A percentile compares a stretch with the other conserved stretches of the same genome.
phyloP scores from a whole-genome alignment of 139 green algal genomes.

The Haematococcus sp. region DNA sequence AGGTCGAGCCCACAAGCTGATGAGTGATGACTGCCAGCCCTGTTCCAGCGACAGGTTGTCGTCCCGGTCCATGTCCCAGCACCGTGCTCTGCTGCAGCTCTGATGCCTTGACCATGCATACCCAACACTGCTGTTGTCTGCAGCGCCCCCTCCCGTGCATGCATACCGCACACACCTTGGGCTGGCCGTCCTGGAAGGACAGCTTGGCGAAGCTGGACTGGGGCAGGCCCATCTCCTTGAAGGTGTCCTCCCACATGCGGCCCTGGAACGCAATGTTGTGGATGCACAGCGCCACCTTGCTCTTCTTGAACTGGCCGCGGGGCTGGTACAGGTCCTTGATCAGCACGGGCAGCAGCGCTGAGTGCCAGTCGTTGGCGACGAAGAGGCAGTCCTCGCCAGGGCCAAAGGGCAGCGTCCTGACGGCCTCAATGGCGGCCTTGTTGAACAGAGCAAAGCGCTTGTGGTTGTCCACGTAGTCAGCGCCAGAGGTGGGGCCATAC shows the following conservation, averaged over 20 bases:
- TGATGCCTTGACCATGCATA: too few relatives aligned
- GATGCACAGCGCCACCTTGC: conserved; percentile 82
- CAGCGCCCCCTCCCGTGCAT: too few relatives aligned
- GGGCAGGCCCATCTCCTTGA: conserved; percentile 75
- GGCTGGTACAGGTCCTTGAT: conserved; percentile 87
- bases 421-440: conserved; percentile 80
- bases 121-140: too few relatives aligned
- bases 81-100: too few relatives aligned
- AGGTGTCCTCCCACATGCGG: conserved; percentile 86
- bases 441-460: conserved; percentile 95
- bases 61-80: too few relatives aligned
- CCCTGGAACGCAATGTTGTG: conserved; percentile 99
- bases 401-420: conserved; percentile 74
- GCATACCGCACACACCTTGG: conserved; percentile 58
- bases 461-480: conserved; percentile 96
- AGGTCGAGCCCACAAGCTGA: too few relatives aligned
- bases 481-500: conserved; percentile 87
- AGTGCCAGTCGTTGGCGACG: conserved; percentile 95
- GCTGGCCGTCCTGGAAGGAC: conserved; percentile 83
- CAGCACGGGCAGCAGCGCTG: conserved; percentile 80
- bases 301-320: conserved; percentile 72
- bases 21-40: too few relatives aligned
- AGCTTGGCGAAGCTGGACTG: conserved; percentile 55
- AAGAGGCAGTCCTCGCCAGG: conserved; percentile 90
- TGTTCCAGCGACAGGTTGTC: too few relatives aligned